Percentiles rank a stretch among this genome's conserved stretches.
These are phyloP conservation scores for Turritis glabra DNA, from an alignment of 345 rosid species.

Conservation along the genomic window DNA sequence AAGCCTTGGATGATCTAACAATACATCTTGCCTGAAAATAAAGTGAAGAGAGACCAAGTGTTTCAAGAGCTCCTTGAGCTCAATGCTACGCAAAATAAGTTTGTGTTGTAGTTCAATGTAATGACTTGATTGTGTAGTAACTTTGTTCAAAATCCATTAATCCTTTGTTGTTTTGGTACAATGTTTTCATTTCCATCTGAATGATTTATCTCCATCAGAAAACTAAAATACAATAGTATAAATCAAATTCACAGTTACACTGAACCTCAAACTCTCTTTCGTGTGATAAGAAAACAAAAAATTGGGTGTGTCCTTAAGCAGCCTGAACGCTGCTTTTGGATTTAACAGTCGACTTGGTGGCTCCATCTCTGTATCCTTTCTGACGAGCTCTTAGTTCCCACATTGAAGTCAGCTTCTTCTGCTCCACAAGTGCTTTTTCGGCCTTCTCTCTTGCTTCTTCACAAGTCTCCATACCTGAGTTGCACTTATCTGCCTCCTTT, in stretches of 20 bases:
- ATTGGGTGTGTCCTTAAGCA: slow-evolving; percentile 30
- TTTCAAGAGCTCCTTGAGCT: not conserved
- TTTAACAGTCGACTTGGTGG: slow-evolving; percentile 44
- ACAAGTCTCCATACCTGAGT: slow-evolving; percentile 96
- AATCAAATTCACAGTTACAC: slow-evolving; percentile 12
- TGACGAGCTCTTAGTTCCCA: slow-evolving; percentile 92
- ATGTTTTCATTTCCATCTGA: slow-evolving; percentile 1
- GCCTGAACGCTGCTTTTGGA: slow-evolving; percentile 56
- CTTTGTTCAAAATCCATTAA: slow-evolving; percentile 21
- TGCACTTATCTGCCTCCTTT: slow-evolving; percentile 97
- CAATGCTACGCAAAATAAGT: slow-evolving; percentile 13
- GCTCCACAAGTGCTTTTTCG: slow-evolving; percentile 63
- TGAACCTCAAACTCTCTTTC: not conserved
- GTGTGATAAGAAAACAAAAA: not conserved
- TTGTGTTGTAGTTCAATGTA: slow-evolving; percentile 10
- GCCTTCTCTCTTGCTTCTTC: slow-evolving; percentile 96
- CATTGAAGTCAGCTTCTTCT: slow-evolving; percentile 66
- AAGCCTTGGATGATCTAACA: slow-evolving; percentile 65
- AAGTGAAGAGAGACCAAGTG: slow-evolving; percentile 1
- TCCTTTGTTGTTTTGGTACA: slow-evolving; percentile 16
- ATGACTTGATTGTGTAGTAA: not conserved
- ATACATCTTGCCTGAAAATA: slow-evolving; percentile 39
- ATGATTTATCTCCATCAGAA: slow-evolving; percentile 2
- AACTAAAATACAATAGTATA: not conserved
- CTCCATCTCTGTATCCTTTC: slow-evolving; percentile 83